phyloP scores from a whole-genome alignment of 1,139 yeast genomes.

The Blastobotrys raffinosifermentans region DNA sequence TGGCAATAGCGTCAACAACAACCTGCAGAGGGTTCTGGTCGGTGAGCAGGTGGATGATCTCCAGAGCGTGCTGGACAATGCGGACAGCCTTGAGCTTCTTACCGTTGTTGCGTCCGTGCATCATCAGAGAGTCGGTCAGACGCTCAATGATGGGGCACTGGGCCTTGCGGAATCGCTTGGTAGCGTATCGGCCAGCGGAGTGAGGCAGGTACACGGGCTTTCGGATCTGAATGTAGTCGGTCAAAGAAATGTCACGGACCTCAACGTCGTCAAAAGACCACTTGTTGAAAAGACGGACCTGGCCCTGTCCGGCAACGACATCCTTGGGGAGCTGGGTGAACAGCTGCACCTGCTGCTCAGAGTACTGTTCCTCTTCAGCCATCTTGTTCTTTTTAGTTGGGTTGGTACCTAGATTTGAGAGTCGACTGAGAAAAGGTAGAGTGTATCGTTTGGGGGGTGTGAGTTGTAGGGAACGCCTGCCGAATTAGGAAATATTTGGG shows the following conservation, averaged over 20 bases:
- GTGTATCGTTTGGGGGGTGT: constrained; percentile 1
- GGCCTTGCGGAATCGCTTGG: constrained; percentile 99
- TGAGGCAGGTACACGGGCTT: constrained; percentile 97
- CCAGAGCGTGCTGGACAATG: constrained; percentile 98
- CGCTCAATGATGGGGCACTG: constrained; percentile 99
- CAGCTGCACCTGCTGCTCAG: constrained; percentile 25
- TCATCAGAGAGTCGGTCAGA: constrained; percentile 99
- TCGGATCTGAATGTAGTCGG: constrained; percentile 97
- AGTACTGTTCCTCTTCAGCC: constrained; percentile 24
- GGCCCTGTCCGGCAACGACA: constrained; percentile 92
- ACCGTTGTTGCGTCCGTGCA: constrained; percentile 99
- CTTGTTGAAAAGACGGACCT: constrained; percentile 98
- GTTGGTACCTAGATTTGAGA: too few relatives aligned
- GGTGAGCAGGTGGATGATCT: constrained; percentile 94
- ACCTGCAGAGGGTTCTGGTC: constrained; percentile 99
- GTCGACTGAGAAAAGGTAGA: constrained; percentile 1
- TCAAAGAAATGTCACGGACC: constrained; percentile 95
- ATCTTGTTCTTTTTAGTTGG: constrained; percentile 17
- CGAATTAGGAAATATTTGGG: too few relatives aligned
- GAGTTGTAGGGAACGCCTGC: too few relatives aligned
- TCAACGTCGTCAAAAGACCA: constrained; percentile 98
- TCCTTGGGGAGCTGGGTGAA: constrained; percentile 91
- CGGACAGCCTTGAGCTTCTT: constrained; percentile 99
- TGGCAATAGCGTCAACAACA: constrained; percentile 97
- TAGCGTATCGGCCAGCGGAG: constrained; percentile 99